phyloP scores from a whole-genome alignment of 352 stramenopile species.

The Pythium apleroticum region DNA sequence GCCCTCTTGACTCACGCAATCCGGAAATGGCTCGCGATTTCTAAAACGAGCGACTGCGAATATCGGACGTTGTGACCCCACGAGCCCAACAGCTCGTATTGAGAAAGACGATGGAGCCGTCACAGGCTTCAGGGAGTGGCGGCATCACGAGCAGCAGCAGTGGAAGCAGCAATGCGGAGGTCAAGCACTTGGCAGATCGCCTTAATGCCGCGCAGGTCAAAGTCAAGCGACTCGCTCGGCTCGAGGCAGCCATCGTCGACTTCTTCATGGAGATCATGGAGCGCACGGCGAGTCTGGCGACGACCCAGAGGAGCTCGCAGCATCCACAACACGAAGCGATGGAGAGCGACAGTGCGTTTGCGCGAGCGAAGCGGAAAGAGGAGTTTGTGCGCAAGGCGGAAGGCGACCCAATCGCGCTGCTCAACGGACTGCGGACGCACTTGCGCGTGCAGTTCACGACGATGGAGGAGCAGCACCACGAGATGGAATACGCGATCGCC shows the following conservation, averaged over 20 bases:
- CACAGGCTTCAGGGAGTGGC: not conserved
- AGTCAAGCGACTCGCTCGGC: conserved; percentile 53
- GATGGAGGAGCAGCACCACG: conserved; percentile 38
- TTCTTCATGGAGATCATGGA: conserved; percentile 76
- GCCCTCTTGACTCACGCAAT: not conserved
- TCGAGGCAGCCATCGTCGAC: conserved; percentile 68
- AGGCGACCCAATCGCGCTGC: conserved; percentile 61
- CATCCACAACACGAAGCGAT: not conserved
- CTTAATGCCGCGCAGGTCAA: conserved; percentile 68
- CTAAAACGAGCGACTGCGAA: conserved; percentile 5
- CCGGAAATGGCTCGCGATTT: not conserved
- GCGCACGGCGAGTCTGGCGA: conserved; percentile 25
- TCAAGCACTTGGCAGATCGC: conserved; percentile 62
- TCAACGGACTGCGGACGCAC: conserved; percentile 70
- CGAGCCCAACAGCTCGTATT: not conserved
- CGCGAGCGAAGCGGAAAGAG: conserved; percentile 50
- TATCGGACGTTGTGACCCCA: not conserved
- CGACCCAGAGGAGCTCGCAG: not conserved
- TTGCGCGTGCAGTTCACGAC: conserved; percentile 61
- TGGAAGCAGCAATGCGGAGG: conserved; percentile 21
- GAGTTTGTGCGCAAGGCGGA: conserved; percentile 56
- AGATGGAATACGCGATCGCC: conserved; percentile 27
- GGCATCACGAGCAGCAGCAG: not conserved
- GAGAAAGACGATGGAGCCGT: conserved; percentile 2
- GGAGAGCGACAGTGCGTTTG: conserved; percentile 31